Evolutionary conservation across 768 basidiomycete species (phyloP), one percentile per base, ranked within the genome.

Genomic region (Trametes gibbosa): DNA sequence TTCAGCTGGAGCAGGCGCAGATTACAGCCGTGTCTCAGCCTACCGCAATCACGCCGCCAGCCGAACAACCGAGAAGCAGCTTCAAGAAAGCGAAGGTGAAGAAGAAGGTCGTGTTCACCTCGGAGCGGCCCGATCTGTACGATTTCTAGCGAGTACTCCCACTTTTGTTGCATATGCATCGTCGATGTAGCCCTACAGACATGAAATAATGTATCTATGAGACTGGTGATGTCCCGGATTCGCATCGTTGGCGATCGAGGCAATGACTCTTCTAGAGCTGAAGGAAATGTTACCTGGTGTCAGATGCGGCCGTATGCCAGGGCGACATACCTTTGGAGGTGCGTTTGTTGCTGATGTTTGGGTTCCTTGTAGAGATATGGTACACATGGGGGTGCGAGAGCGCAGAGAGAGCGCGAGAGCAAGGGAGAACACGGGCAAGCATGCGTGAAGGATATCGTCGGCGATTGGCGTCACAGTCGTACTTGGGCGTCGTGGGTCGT

Each of bases 51-150:
- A 23, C 49, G 23, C 10, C 37, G 37, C 27, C 42, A 3, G 52
- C 47, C 9, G 49, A 46, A 27, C 53, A 52, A 56, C 42, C 50
- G 17, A 55, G n/a, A 29, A 45, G 43, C 34, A 53, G 58, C 58
- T 40, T 64, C 40, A 84, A 79, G 74, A 83, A 81, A 72, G 64
- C 70, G 3, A 82, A 81, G 73, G 86, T 62, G 34, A 76, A 80
- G 74, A 90, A 90, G 75, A 81, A 77, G 56, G 89, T 91, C 1
- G 85, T 79, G 1, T 91, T 92, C 70, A 78, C 76, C 52, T 81
- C 83, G 56, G 86, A 88, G 65, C 75, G 77, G 58, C 84, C 83
- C 29, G 89, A 90, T 62, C 63, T 90, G 72, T 90, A 90, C 68
- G 89, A 88, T 66, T 90, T 89, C 70, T 90, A 73, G 55, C 17